These are phyloP conservation scores for Globisporangium polare DNA, from an alignment of 352 stramenopile genomes.

Conservation along the genomic window DNA sequence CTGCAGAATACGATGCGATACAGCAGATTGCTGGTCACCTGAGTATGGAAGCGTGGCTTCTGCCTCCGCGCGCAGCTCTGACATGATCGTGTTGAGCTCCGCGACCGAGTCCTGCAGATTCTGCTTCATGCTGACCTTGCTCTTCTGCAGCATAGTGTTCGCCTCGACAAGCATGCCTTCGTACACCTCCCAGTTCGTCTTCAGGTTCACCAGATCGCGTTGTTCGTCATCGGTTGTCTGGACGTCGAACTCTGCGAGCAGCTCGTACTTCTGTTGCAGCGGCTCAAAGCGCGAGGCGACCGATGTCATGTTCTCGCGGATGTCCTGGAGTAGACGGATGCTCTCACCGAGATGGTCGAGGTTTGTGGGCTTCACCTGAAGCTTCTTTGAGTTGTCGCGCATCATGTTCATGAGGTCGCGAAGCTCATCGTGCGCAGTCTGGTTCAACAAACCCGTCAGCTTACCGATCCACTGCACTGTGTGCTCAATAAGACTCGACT, in stretches of 20 bases:
- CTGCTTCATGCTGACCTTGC: conserved; percentile 95
- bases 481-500: conserved; percentile 88
- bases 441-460: conserved; percentile 89
- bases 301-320: conserved; percentile 74
- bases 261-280: conserved; percentile 83
- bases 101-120: conserved; percentile 90
- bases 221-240: conserved; percentile 87
- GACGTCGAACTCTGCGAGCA: conserved; percentile 86
- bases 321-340: conserved; percentile 86
- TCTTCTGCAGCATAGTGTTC: conserved; percentile 90
- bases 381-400: conserved; percentile 80
- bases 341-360: conserved; percentile 91
- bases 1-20: conserved; percentile 56
- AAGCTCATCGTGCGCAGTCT: conserved; percentile 88
- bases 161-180: conserved; percentile 80
- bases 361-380: conserved; percentile 82
- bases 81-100: conserved; percentile 84
- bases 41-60: conserved; percentile 75
- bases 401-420: conserved; percentile 87
- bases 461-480: conserved; percentile 93
- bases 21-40: conserved; percentile 49
- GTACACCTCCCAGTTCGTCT: conserved; percentile 81
- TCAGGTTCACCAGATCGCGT: conserved; percentile 61
- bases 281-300: conserved; percentile 80
- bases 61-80: conserved; percentile 69